Base-by-base conservation (phyloP, 2,329 filamentous ascomycete genomes). In the Penicillium sumatraense region DNA sequence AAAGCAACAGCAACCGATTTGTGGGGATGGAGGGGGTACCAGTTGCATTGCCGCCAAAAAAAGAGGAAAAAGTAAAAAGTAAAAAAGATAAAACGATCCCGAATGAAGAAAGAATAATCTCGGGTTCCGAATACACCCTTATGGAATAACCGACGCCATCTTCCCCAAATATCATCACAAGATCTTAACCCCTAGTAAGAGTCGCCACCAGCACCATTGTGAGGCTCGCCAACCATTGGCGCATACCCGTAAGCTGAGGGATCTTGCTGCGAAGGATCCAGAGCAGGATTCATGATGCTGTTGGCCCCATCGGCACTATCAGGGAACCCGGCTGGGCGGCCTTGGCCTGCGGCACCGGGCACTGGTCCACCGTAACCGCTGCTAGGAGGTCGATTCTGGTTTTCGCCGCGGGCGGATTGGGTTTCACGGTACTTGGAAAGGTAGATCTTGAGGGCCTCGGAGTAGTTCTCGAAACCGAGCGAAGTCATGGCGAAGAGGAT, bases 401-500 rank as follows among this genome's bases (percentile, higher is more conserved):
- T 85, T 59, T 84, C 82, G 52, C 86, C 86, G 65, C 88, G 82
- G 75, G 89, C 89, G 65, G 91, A 89, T 78, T 95, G 89, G 63
- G 89, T 91, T 88, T 99, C 95, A 75, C 95, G 89, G 77, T 98
- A 99, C 73, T 97, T 95, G 57, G 93, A 91, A 38, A 99, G 84
- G 75, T 99, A 99, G 65, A 99, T 97, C 78, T 99, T 99, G 55
- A 99, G 82, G 1, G 95, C 95, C 75, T 99, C 95, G 23, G 93
- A 90, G 73, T 99, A 99, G 78, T 99, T 99, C 78, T 99, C 95
- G 75, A 99, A 99, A 1, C 95, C 95, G 31, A 99, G 84, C 23
- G 95, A 99, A 7, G 93, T 98, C 95, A 99, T 99, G 58, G 95
- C 95, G 72, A 98, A 99, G 42, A 99, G 81, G 57, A 99, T 99